A percentile compares a stretch with the other conserved stretches of the same genome.
Evolutionary conservation across 2,329 filamentous ascomycete genomes (phyloP).

Genomic region (Aspergillus fischeri): DNA sequence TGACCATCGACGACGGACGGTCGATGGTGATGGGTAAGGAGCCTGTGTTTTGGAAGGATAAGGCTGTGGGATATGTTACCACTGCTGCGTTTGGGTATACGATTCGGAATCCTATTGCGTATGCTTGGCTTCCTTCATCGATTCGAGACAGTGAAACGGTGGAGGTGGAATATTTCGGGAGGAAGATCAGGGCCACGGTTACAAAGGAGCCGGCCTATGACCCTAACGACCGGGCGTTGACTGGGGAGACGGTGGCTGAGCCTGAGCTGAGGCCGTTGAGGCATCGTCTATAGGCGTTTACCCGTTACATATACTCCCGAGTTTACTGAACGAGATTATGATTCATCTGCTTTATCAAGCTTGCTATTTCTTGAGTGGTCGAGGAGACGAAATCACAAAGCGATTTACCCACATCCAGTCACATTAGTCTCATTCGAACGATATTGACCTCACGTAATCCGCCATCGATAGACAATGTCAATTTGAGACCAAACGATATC

Average conservation of each 20-base stretch:
- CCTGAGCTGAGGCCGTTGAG: not conserved
- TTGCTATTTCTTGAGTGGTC: no score
- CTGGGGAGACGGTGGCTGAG: not conserved
- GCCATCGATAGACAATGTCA: not conserved
- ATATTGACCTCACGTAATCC: no score
- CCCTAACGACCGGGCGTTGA: constrained; percentile 14
- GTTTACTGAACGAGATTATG: not conserved
- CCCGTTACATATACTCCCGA: not conserved
- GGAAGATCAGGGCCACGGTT: constrained; percentile 52
- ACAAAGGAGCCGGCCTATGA: constrained; percentile 48
- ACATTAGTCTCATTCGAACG: not conserved
- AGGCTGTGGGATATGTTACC: constrained; percentile 55
- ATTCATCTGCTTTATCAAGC: not conserved
- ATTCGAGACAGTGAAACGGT: constrained; percentile 49
- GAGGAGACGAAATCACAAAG: not conserved
- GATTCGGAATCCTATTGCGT: constrained; percentile 56
- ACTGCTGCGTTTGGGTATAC: constrained; percentile 60
- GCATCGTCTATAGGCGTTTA: not conserved
- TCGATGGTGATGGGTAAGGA: constrained; percentile 61
- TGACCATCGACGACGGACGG: constrained; percentile 53
- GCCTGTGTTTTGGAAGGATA: constrained; percentile 51
- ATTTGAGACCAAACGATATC: no score
- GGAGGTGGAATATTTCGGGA: constrained; percentile 61
- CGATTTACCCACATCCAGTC: not conserved
- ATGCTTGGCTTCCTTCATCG: constrained; percentile 52